A percentile compares a stretch with the other conserved stretches of the same genome.
phyloP scores from a whole-genome alignment of 2,329 filamentous ascomycete genomes.

The Thielaviopsis ethacetica region DNA sequence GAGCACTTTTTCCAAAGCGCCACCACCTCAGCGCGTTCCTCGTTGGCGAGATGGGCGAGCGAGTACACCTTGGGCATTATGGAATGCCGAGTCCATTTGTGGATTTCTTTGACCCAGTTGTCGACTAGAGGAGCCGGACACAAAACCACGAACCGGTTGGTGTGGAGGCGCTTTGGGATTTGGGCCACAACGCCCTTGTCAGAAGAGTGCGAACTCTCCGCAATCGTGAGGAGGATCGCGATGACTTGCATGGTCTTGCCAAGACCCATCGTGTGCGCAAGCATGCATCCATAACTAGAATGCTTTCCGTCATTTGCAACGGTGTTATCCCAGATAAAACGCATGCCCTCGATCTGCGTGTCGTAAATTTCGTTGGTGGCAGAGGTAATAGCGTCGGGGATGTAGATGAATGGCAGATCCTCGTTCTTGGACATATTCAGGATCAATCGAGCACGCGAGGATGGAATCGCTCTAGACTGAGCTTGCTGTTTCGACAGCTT shows the following conservation, averaged over 20 bases:
- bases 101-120: constrained; percentile 71
- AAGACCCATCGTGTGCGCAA: constrained; percentile 82
- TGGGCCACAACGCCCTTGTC: constrained; percentile 43
- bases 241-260: constrained; percentile 90
- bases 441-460: constrained; percentile 33
- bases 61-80: constrained; percentile 6
- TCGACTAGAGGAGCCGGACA: constrained; percentile 60
- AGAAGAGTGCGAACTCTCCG: constrained; percentile 44
- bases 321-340: constrained; percentile 79
- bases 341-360: constrained; percentile 67
- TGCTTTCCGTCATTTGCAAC: constrained; percentile 33
- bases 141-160: constrained; percentile 51
- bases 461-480: constrained; percentile 29
- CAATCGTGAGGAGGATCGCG: constrained; percentile 60
- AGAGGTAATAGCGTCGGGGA: constrained; percentile 45
- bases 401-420: constrained; percentile 42
- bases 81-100: constrained; percentile 24
- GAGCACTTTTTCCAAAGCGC: constrained; percentile 44
- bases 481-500: constrained; percentile 17
- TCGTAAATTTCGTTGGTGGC: constrained; percentile 42
- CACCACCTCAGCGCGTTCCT: constrained; percentile 1
- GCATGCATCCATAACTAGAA: constrained; percentile 53
- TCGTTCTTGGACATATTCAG: constrained; percentile 52
- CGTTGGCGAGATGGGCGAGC: background rate
- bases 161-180: constrained; percentile 48